Percentiles rank a stretch among this genome's conserved stretches.
phyloP scores from a whole-genome alignment of 345 rosid species.

The Limnanthes douglasii region DNA sequence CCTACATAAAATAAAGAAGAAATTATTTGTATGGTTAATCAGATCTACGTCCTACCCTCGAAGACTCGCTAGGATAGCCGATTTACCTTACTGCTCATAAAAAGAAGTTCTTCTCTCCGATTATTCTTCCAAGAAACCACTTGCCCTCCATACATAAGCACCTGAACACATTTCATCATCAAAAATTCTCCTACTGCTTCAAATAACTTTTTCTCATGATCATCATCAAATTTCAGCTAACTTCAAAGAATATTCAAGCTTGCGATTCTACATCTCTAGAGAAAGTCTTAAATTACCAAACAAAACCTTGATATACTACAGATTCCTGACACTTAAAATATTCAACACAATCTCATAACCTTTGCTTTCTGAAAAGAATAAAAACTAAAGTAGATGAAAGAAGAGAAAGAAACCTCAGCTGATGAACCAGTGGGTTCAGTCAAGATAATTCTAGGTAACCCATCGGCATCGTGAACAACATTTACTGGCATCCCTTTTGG shows the following conservation, averaged over 20 bases:
- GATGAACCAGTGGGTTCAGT: conserved; percentile 75
- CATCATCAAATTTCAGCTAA: too few relatives aligned
- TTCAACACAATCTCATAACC: too few relatives aligned
- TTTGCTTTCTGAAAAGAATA: not conserved
- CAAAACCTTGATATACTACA: too few relatives aligned
- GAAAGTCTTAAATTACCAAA: too few relatives aligned
- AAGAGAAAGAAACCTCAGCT: conserved; percentile 39
- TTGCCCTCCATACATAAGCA: conserved; percentile 77
- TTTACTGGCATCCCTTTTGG: conserved; percentile 59
- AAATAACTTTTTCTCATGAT: too few relatives aligned
- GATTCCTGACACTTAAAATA: too few relatives aligned
- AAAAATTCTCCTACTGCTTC: too few relatives aligned
- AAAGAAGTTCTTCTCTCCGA: conserved; percentile 72
- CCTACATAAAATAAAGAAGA: conserved; percentile 23
- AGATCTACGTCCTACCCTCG: not conserved
- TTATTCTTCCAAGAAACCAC: conserved; percentile 94
- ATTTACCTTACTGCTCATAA: conserved; percentile 69
- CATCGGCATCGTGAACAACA: conserved; percentile 43
- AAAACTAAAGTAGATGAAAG: not conserved
- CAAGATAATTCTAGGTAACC: conserved; percentile 49
- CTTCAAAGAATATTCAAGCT: too few relatives aligned
- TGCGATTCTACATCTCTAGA: too few relatives aligned
- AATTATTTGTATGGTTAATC: not conserved
- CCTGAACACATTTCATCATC: conserved; percentile 50
- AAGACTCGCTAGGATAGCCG: not conserved